Percentiles rank a stretch among this genome's conserved stretches.
Evolutionary conservation across 2,329 filamentous ascomycete genomes (phyloP).

Genomic region (Metarhizium rileyi): DNA sequence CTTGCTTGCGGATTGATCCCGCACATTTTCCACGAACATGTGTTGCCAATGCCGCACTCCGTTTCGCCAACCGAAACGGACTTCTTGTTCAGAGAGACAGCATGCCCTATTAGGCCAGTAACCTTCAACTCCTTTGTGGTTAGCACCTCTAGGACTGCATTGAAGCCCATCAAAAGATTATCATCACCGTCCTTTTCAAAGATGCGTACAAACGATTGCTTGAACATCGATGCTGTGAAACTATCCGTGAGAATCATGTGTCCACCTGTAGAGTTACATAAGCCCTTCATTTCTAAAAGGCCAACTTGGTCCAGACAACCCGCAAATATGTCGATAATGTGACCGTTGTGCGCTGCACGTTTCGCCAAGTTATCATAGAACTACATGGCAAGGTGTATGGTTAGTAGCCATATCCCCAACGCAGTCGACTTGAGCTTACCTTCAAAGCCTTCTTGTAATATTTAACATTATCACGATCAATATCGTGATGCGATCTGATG

Average conservation of each 20-base stretch:
- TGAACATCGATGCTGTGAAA: constrained; percentile 98
- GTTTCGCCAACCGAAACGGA: constrained; percentile 95
- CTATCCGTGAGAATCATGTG: constrained; percentile 98
- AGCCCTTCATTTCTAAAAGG: constrained; percentile 93
- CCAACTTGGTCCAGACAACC: constrained; percentile 97
- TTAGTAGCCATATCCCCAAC: background rate
- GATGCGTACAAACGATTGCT: constrained; percentile 92
- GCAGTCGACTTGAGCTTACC: constrained; percentile 34
- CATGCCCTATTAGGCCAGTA: constrained; percentile 92
- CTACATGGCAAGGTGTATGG: constrained; percentile 28
- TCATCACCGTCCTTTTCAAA: constrained; percentile 96
- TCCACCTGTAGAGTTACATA: constrained; percentile 91
- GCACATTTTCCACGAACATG: constrained; percentile 99
- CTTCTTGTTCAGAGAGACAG: constrained; percentile 95
- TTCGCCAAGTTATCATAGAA: constrained; percentile 95
- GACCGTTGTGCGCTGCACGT: constrained; percentile 88
- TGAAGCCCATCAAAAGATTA: constrained; percentile 96
- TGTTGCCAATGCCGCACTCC: constrained; percentile 96
- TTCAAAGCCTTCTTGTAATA: constrained; percentile 99
- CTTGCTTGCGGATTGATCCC: constrained; percentile 90
- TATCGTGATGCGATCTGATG: constrained; percentile 96
- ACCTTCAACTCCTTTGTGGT: constrained; percentile 98
- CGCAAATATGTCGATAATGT: constrained; percentile 95
- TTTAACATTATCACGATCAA: constrained; percentile 97
- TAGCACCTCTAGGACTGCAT: constrained; percentile 87